Base-by-base conservation (phyloP, 768 basidiomycete species). In the Tricholoma hemisulphureum region DNA sequence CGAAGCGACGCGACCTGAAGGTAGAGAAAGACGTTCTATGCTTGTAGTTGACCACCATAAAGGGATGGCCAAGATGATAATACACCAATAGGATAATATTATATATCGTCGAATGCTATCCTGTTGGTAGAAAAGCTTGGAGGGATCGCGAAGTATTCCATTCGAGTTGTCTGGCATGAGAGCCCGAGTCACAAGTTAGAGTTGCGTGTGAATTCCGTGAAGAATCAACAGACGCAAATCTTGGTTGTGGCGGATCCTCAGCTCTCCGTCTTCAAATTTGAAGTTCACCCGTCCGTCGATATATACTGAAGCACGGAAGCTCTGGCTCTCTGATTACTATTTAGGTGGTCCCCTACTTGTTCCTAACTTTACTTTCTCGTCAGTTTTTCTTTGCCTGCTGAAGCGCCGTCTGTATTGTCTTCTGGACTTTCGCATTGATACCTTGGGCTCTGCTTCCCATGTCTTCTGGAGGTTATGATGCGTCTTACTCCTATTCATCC, bases 1-100 rank as follows among this genome's bases (percentile, higher is more conserved):
- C 6, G 79, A 76, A 37, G 70, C 69, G 31, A 95, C 86, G 20
- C 83, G 80, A 41, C 73, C 71, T 7, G 79, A 74, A 1, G 95
- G 93, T 11, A 97, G 75, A 0, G 87, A 76, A 14, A 90, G 78
- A 24, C 95, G 84, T 66, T 95, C 83, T 26, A 98, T 96, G 61
- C 90, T 91, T 4, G 97, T 98, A 24, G 90, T 87, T 51, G 78
- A 80, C 93, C 94, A 98, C 97, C 97, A 99, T 50, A 93, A 80
- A 2, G 97, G 97, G 18, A 95, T 58, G 1, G 88, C 88, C 6
- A 93, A 73, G 31, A 96, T 61, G 32, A 97, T 80, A 24, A 93
- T 73, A 23, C 81, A 55, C 85, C 94, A 94, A 71, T 95, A 97
- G 1, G 90, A 82, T 4, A 77, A 70, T 57, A 95, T 78, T 61